Evolutionary conservation across 257 asterid species (phyloP), one percentile per base, ranked within the genome.

Genomic region (Jacaranda mimosifolia): DNA sequence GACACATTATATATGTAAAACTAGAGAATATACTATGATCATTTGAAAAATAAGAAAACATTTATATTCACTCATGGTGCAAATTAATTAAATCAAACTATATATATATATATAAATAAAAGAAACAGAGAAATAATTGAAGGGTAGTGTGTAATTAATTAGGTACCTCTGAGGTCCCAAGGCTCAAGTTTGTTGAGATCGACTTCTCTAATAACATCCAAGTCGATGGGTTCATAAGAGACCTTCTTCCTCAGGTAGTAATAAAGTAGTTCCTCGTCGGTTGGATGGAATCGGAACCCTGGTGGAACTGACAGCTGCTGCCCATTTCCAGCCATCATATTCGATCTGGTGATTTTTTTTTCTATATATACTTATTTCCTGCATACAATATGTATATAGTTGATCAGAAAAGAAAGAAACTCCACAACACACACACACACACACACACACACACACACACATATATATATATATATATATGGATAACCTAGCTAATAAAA

Each of bases 121-220:
- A 2, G n/a, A 46, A 18, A n/a, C 6, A 57, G 9, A 40, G 7
- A 17, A 12, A 26, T 3, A 6, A 21, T 19, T 39, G 6, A 12
- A 56, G 21, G 57, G 32, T 26, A 19, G 38, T 6, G 14, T 1
- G 15, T 48, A 63, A 45, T 76, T 14, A 45, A 15, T 5, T 11
- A 17, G 9, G 63, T 46, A 90, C 98, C 97, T 89, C 89, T 93
- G 84, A 93, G 96, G 77, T 93, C 96, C 98, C 98, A 93, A 4
- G 98, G 98, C 84, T 93, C 98, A 48, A 93, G 97, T 79, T 89
- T 93, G 90, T 93, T 93, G 89, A 93, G 94, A 88, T 93, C 96
- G 11, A 92, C 90, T 78, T 92, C 97, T 74, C 91, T 69, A 32
- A 92, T 89, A 65, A 92, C 95, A 70, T 93, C 96, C 42, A 89